Evolutionary conservation across 2,329 filamentous ascomycete genomes (phyloP).

Genomic region (Aaosphaeria arxii): DNA sequence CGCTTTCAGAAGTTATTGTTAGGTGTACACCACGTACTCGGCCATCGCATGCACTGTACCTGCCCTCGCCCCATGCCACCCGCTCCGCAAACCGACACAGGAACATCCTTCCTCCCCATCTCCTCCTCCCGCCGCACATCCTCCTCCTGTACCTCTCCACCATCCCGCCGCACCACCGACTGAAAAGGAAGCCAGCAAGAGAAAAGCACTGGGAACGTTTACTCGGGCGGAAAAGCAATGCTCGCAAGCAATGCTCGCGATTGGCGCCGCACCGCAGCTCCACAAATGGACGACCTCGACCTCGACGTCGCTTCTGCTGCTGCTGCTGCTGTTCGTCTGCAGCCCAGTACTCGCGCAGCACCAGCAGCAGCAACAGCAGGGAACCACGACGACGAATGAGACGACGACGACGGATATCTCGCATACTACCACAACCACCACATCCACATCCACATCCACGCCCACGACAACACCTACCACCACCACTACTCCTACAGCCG

Average conservation of each 20-base stretch:
- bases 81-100: too few species aligned
- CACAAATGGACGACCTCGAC: constrained; percentile 30
- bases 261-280: constrained; percentile 29
- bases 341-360: constrained; percentile 10
- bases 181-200: too few species aligned
- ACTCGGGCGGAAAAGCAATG: constrained; percentile 23
- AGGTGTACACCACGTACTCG: too few species aligned
- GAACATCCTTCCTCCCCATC: too few species aligned
- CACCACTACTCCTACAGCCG: not conserved
- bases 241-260: constrained; percentile 38
- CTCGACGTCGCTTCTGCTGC: constrained; percentile 19
- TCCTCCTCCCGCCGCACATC: too few species aligned
- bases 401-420: constrained; percentile 13
- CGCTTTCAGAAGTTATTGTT: too few species aligned
- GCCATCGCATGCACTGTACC: too few species aligned
- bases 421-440: constrained; percentile 1
- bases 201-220: too few species aligned
- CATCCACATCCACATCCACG: not conserved
- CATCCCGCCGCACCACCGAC: too few species aligned
- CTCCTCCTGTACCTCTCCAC: too few species aligned
- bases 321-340: constrained; percentile 25
- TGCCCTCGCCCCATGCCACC: too few species aligned
- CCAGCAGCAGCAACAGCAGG: too few species aligned
- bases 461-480: not conserved
- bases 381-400: constrained; percentile 27